Evolutionary conservation across 2,329 filamentous ascomycete species (phyloP).

Genomic region (Geosmithia putterillii): DNA sequence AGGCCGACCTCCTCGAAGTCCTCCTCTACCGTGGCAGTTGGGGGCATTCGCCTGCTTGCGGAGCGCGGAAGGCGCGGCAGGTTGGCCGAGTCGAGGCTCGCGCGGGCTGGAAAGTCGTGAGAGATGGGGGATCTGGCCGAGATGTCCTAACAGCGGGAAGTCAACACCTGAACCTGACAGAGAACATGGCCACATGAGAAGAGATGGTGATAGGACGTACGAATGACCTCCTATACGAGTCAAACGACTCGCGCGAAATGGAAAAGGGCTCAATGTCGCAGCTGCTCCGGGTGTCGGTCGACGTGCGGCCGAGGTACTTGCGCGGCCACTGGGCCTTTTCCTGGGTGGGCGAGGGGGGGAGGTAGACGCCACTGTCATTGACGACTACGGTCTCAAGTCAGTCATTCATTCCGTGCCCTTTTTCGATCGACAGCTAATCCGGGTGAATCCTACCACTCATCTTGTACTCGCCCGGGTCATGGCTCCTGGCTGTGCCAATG

Average conservation of each 20-base stretch:
- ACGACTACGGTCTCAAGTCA: slow-evolving; percentile 59
- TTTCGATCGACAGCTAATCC: slow-evolving; percentile 18
- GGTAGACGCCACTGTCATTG: slow-evolving; percentile 88
- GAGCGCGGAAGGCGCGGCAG: slow-evolving; percentile 51
- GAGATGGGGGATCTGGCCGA: slow-evolving; percentile 71
- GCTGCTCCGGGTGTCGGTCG: slow-evolving; percentile 44
- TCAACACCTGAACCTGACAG: neutral
- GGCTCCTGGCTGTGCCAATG: slow-evolving; percentile 46
- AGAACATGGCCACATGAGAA: too few species aligned
- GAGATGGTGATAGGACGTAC: too few species aligned
- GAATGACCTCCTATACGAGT: slow-evolving; percentile 91
- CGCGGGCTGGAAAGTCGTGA: slow-evolving; percentile 51
- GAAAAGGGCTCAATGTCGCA: slow-evolving; percentile 86
- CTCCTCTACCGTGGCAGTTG: slow-evolving; percentile 61
- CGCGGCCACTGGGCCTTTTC: slow-evolving; percentile 69
- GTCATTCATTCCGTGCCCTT: slow-evolving; percentile 9
- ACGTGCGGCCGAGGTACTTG: slow-evolving; percentile 35
- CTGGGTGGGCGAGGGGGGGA: slow-evolving; percentile 86
- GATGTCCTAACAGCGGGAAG: slow-evolving; percentile 76
- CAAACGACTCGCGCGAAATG: slow-evolving; percentile 93
- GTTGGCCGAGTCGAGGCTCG: slow-evolving; percentile 68
- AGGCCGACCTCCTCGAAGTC: slow-evolving; percentile 84
- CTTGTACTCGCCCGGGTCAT: slow-evolving; percentile 63
- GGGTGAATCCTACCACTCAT: slow-evolving; percentile 73
- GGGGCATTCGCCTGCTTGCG: slow-evolving; percentile 41